These are phyloP conservation scores for Phoma herbarum DNA, from an alignment of 2,329 filamentous ascomycete genomes.

Conservation along the genomic window DNA sequence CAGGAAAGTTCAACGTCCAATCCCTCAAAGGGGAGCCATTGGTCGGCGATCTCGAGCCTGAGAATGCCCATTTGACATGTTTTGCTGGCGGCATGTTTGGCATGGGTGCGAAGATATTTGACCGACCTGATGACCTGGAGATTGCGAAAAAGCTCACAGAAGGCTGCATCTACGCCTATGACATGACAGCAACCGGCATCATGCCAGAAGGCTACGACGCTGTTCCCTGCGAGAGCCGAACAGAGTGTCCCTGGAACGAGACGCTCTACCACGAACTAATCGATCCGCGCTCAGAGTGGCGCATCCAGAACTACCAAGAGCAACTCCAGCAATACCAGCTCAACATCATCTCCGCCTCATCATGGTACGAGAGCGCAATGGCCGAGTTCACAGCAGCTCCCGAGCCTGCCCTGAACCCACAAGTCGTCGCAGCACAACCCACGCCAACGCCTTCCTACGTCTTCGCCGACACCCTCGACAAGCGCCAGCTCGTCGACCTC, in stretches of 20 bases:
- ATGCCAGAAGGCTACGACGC: constrained; percentile 68
- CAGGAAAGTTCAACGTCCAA: constrained; percentile 50
- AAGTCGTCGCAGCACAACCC: constrained; percentile 20
- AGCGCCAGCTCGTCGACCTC: constrained; percentile 38
- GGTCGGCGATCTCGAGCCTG: constrained; percentile 41
- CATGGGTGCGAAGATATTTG: constrained; percentile 70
- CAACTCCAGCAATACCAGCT: constrained; percentile 50
- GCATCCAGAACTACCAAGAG: constrained; percentile 36
- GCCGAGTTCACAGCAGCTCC: constrained; percentile 38
- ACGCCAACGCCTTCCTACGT: constrained; percentile 31
- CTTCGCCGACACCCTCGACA: constrained; percentile 35
- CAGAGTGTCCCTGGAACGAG: constrained; percentile 56
- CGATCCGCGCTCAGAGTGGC: constrained; percentile 45
- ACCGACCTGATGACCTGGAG: constrained; percentile 62
- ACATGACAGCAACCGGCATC: constrained; percentile 64
- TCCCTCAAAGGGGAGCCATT: constrained; percentile 37
- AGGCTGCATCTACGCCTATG: constrained; percentile 71
- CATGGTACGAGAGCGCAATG: constrained; percentile 41
- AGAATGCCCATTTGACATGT: constrained; percentile 71
- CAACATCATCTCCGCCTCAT: constrained; percentile 44
- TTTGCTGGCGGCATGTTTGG: constrained; percentile 76
- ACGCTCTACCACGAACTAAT: constrained; percentile 54
- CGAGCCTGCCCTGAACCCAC: constrained; percentile 13
- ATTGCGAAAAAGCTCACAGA: constrained; percentile 67
- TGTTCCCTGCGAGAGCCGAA: constrained; percentile 56